A percentile compares a stretch with the other conserved stretches of the same genome.
phyloP scores from a whole-genome alignment of 2,329 filamentous ascomycete species.

The Hypoxylon sp. region DNA sequence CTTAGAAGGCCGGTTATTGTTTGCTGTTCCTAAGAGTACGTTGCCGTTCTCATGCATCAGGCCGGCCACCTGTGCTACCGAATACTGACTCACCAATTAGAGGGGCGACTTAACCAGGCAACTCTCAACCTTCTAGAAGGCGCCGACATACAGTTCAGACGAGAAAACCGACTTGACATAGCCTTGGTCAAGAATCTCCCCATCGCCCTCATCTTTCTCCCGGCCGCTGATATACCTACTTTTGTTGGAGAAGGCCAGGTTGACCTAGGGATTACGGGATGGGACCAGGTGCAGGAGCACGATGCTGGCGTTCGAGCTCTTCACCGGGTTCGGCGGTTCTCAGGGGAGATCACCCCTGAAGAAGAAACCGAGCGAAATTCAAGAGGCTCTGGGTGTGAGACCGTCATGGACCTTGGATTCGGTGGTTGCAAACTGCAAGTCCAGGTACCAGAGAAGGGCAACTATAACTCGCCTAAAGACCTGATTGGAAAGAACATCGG shows the following conservation, averaged over 20 bases:
- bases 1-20: constrained; percentile 92
- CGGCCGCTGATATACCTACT: constrained; percentile 95
- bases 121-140: constrained; percentile 92
- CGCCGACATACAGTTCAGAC: constrained; percentile 95
- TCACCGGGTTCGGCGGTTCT: constrained; percentile 64
- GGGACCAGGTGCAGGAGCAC: constrained; percentile 93
- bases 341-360: constrained; percentile 61
- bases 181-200: constrained; percentile 97
- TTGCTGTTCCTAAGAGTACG: constrained; percentile 98
- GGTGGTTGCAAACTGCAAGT: constrained; percentile 94
- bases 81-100: constrained; percentile 63
- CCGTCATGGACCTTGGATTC: constrained; percentile 91
- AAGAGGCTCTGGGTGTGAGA: constrained; percentile 77
- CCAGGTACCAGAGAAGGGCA: constrained; percentile 92
- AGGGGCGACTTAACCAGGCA: constrained; percentile 92
- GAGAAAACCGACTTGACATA: constrained; percentile 95
- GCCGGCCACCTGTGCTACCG: constrained; percentile 37
- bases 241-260: constrained; percentile 96
- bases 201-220: constrained; percentile 96
- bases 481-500: constrained; percentile 94
- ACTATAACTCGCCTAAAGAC: constrained; percentile 77
- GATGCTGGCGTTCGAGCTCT: constrained; percentile 73
- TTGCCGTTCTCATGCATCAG: constrained; percentile 47
- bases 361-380: constrained; percentile 62
- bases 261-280: constrained; percentile 94